Conservation (phyloP, 2,329 filamentous ascomycete species). For the Neodidymelliopsis sp. region DNA sequence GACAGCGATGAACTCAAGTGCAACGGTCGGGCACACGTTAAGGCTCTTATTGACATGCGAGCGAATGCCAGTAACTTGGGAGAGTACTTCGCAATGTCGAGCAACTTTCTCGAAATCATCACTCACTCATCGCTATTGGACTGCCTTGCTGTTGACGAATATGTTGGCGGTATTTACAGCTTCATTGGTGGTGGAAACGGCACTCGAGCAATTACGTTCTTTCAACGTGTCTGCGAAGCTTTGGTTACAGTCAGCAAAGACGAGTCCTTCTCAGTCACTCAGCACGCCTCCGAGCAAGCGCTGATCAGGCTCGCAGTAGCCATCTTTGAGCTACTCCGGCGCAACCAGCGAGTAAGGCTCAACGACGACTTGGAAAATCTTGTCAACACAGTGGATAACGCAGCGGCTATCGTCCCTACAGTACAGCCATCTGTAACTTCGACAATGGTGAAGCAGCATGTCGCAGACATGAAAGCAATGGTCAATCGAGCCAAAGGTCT, state of each 20-base stretch:
- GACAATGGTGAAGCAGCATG: neutral
- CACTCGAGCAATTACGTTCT: slow-evolving; percentile 40
- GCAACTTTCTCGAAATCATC: slow-evolving; percentile 36
- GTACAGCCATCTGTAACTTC: slow-evolving; percentile 1
- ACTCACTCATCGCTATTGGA: slow-evolving; percentile 46
- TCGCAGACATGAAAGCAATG: slow-evolving; percentile 4
- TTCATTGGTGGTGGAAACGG: slow-evolving; percentile 45
- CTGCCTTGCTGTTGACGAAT: slow-evolving; percentile 46
- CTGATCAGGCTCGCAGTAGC: slow-evolving; percentile 17
- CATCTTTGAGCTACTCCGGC: slow-evolving; percentile 23
- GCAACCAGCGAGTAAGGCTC: slow-evolving; percentile 26
- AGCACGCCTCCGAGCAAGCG: neutral
- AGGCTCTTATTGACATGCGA: slow-evolving; percentile 18
- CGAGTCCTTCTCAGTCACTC: too few relatives aligned
- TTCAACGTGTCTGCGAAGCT: slow-evolving; percentile 33
- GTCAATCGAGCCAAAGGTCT: slow-evolving; percentile 11
- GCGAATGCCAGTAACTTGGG: neutral
- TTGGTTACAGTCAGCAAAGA: slow-evolving; percentile 8
- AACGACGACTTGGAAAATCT: slow-evolving; percentile 25
- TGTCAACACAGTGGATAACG: slow-evolving; percentile 7
- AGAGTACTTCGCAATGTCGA: slow-evolving; percentile 8
- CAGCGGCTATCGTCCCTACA: slow-evolving; percentile 11
- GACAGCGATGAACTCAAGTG: slow-evolving; percentile 35
- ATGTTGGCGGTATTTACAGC: slow-evolving; percentile 44
- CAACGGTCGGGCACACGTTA: slow-evolving; percentile 39